These are phyloP conservation scores for Sisymbrium irio DNA, from an alignment of 345 rosid species.

Conservation along the genomic window DNA sequence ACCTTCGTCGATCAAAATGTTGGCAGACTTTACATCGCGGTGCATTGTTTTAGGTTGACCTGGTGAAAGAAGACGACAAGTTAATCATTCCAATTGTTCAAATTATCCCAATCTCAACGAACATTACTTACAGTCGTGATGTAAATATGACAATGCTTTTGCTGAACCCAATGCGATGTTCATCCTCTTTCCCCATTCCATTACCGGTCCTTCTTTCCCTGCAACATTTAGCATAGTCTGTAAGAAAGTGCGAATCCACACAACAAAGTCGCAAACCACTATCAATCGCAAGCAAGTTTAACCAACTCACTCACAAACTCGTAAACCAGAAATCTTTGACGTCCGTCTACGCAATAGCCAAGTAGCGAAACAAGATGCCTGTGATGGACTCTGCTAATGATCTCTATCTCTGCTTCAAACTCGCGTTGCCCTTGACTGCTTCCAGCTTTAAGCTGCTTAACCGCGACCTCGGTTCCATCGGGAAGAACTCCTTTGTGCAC, in stretches of 20 bases:
- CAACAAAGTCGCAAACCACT: background rate
- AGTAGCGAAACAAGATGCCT: no score
- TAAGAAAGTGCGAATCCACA: background rate
- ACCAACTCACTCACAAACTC: constrained; percentile 74
- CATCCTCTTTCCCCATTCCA: constrained; percentile 68
- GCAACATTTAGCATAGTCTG: background rate
- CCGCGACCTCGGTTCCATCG: no score
- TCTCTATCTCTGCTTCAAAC: no score
- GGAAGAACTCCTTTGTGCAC: no score
- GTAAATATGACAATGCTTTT: constrained; percentile 83
- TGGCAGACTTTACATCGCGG: constrained; percentile 84
- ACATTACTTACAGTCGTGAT: constrained; percentile 75
- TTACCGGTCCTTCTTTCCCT: constrained; percentile 64
- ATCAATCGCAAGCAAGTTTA: background rate
- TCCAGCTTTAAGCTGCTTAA: no score
- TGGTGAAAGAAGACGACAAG: constrained; percentile 11
- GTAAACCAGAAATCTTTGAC: constrained; percentile 44
- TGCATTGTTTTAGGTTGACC: constrained; percentile 87
- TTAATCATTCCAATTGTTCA: background rate
- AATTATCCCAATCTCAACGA: background rate
- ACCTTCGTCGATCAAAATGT: constrained; percentile 84
- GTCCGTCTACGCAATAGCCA: no score
- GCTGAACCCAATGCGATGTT: constrained; percentile 86
- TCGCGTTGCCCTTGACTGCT: no score
- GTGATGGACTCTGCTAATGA: no score